A percentile compares a stretch with the other conserved stretches of the same genome.
Evolutionary conservation across 345 rosid species (phyloP).

Genomic region (Microthlaspi erraticum): DNA sequence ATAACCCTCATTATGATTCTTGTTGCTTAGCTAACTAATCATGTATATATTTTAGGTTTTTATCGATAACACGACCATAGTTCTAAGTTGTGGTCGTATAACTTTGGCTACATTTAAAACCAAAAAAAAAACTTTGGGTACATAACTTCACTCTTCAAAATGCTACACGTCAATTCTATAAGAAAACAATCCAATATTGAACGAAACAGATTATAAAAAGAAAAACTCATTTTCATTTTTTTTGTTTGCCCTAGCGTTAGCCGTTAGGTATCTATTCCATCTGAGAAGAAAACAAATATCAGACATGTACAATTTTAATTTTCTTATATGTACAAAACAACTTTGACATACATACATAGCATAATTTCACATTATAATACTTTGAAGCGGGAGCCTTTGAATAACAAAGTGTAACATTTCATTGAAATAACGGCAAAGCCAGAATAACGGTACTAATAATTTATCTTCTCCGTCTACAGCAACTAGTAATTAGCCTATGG

Average conservation of each 20-base stretch:
- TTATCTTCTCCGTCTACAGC: neutral
- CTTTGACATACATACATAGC: too few relatives aligned
- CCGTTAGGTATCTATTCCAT: conserved; percentile 41
- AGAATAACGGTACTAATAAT: neutral
- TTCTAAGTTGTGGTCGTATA: conserved; percentile 20
- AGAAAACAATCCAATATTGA: conserved; percentile 6
- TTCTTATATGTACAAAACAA: neutral
- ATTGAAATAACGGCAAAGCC: neutral
- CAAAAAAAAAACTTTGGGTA: too few relatives aligned
- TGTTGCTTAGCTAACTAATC: conserved; percentile 7
- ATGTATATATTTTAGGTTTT: neutral
- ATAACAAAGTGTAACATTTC: neutral
- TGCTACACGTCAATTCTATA: conserved; percentile 28
- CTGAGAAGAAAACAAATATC: conserved; percentile 18
- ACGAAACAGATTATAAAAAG: neutral
- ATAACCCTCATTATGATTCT: conserved; percentile 5
- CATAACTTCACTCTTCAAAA: conserved; percentile 14
- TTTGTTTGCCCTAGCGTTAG: conserved; percentile 36
- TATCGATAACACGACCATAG: neutral
- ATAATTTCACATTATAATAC: too few relatives aligned
- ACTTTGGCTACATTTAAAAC: too few relatives aligned
- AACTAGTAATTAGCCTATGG: neutral
- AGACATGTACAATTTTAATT: neutral
- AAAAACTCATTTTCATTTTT: neutral
- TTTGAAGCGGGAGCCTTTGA: neutral